A percentile compares a stretch with the other conserved stretches of the same genome.
Evolutionary conservation across 148 eudicot species (phyloP).

Genomic region (Rhododendron simsii): DNA sequence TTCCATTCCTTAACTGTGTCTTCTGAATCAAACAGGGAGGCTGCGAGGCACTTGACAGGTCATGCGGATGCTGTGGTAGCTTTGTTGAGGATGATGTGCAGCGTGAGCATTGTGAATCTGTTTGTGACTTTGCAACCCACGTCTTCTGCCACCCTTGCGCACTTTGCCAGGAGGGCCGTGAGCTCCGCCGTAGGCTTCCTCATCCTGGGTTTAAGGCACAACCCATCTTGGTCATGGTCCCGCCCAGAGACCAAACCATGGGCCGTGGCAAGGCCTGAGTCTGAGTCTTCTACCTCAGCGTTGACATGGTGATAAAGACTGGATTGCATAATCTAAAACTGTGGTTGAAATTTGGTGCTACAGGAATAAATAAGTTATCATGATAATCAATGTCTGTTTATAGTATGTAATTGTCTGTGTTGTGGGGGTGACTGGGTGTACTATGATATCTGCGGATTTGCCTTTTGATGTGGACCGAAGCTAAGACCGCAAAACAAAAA

Average conservation of each 20-base stretch:
- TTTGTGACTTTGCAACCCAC: slow-evolving; percentile 79
- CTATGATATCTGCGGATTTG: background rate
- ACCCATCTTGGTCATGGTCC: slow-evolving; percentile 58
- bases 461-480: background rate
- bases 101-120: slow-evolving; percentile 68
- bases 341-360: background rate
- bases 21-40: slow-evolving; percentile 49
- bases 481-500: background rate
- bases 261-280: slow-evolving; percentile 40
- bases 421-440: background rate
- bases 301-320: background rate
- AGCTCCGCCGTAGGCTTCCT: slow-evolving; percentile 82
- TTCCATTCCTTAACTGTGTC: background rate
- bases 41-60: slow-evolving; percentile 54
- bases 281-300: background rate
- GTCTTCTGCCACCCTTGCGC: slow-evolving; percentile 80
- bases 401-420: background rate
- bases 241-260: slow-evolving; percentile 75
- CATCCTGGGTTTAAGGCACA: slow-evolving; percentile 76
- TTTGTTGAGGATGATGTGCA: slow-evolving; percentile 58
- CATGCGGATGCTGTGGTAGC: slow-evolving; percentile 63
- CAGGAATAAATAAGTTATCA: background rate
- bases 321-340: background rate
- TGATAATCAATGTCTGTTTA: background rate
- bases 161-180: slow-evolving; percentile 95